A percentile compares a stretch with the other conserved stretches of the same genome.
Evolutionary conservation across 495 filamentous ascomycete genomes (phyloP).

Genomic region (Aspergillus carlsbadensis): DNA sequence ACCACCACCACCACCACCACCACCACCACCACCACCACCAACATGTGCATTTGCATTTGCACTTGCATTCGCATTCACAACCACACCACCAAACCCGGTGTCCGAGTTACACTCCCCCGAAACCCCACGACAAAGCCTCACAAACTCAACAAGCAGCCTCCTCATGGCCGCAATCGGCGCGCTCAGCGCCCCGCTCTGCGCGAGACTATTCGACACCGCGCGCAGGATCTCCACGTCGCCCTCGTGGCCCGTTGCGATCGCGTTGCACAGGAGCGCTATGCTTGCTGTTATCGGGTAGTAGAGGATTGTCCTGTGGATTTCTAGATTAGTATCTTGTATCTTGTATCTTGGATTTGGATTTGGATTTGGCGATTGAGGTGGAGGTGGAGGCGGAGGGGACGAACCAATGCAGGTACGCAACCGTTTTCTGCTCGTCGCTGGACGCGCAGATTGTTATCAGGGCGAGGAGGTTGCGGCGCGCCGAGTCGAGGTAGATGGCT

Average conservation of each 20-base stretch:
- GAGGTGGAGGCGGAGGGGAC: not conserved
- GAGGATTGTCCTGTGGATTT: constrained; percentile 17
- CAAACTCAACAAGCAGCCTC: constrained; percentile 17
- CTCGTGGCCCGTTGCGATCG: constrained; percentile 16
- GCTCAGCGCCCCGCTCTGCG: constrained; percentile 15
- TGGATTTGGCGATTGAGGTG: too few species aligned
- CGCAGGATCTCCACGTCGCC: constrained; percentile 23
- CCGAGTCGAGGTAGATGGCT: constrained; percentile 12
- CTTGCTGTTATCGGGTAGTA: constrained; percentile 22
- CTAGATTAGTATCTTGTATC: constrained; percentile 4
- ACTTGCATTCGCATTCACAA: too few species aligned
- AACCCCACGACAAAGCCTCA: not conserved
- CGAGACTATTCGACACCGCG: constrained; percentile 15
- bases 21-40: too few species aligned
- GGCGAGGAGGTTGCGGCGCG: constrained; percentile 20
- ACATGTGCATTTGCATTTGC: too few species aligned
- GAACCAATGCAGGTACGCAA: constrained; percentile 24
- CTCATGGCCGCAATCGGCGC: constrained; percentile 15
- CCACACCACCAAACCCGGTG: too few species aligned
- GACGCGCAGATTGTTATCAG: constrained; percentile 22
- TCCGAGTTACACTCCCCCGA: too few species aligned
- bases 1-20: too few species aligned
- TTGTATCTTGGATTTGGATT: too few species aligned
- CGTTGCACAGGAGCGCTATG: constrained; percentile 23
- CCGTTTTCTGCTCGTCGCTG: constrained; percentile 16